Base-by-base conservation (phyloP, 495 filamentous ascomycete species). In the Penicillium goetzii region DNA sequence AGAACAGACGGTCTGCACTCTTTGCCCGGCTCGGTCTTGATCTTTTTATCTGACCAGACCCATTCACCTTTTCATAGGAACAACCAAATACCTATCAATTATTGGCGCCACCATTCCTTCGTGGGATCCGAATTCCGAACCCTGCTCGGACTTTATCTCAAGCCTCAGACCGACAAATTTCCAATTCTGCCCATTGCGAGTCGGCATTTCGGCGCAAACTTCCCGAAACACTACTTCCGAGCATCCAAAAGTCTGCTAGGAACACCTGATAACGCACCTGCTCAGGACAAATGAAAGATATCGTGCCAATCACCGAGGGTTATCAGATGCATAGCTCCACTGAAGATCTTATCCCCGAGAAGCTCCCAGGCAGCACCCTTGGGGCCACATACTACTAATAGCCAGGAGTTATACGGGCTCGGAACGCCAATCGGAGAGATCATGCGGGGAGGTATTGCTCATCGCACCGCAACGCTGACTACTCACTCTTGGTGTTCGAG, bases 291-390 rank as follows among this genome's bases (percentile, higher is more conserved):
- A 11, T 5, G 4, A 10, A 5, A 51, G 23, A 17, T 14, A 51
- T 28, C 19, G 40, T 30, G 30, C 30, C 57, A 60, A 59, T 34
- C 19, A 58, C n/a, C 11, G n/a, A 33, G 0, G 4, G 11, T 17
- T 49, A 2, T 49, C 40, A 21, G 26, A 6, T 11, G 26, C 14
- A 43, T 15, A 11, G 50, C 43, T 43, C 52, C 52, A 17, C 8
- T 23, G 43, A 32, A 34, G 53, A 28, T 45, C 15, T 58, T 63
- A 66, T 41, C 51, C 14, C 64, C 64, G 64, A 66, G 54, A 0
- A 25, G 2, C 5, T 2, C 2, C 15, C 21, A 25, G 43, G 19
- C 43, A 47, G 43, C 43, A 47, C 11, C 43, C 19, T 50, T 28
- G 56, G 43, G 25, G 23, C 30, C 25, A 23, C 30, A 43, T 43